These are phyloP conservation scores for Mrakiaceae sp. DNA, from an alignment of 1,284 basidiomycete genomes.

Conservation along the genomic window DNA sequence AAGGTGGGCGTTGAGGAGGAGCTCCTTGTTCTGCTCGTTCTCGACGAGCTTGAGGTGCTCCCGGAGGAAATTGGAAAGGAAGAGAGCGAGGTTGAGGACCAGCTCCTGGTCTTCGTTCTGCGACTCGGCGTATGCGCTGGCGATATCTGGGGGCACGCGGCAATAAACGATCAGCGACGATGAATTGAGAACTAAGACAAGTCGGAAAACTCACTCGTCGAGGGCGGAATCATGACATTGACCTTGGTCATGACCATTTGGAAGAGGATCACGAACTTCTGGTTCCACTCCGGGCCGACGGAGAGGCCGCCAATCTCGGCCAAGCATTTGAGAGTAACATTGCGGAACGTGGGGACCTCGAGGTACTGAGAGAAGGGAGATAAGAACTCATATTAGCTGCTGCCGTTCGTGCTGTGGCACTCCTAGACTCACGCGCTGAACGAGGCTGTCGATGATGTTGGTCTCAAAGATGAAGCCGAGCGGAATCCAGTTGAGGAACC, in stretches of 20 bases:
- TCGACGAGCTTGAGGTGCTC: conserved; percentile 87
- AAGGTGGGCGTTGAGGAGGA: conserved; percentile 89
- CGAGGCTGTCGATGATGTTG: conserved; percentile 86
- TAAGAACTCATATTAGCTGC: not conserved
- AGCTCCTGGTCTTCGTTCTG: conserved; percentile 93
- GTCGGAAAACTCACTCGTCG: conserved; percentile 46
- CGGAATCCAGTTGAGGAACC: conserved; percentile 99
- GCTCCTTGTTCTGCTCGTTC: conserved; percentile 80
- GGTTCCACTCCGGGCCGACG: conserved; percentile 96
- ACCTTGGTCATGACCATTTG: conserved; percentile 96
- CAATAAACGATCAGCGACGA: not conserved
- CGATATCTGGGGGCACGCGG: conserved; percentile 47
- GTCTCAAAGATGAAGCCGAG: conserved; percentile 99
- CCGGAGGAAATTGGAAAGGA: conserved; percentile 92
- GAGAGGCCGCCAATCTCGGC: conserved; percentile 93
- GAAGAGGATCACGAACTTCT: conserved; percentile 95
- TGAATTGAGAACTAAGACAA: not conserved
- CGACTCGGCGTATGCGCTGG: conserved; percentile 80
- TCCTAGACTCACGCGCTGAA: conserved; percentile 44
- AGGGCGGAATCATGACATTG: conserved; percentile 95
- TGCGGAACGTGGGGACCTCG: conserved; percentile 93
- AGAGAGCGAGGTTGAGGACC: conserved; percentile 90
- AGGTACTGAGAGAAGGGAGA: conserved; percentile 55
- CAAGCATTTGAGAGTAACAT: conserved; percentile 92
- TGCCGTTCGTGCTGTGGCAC: no score